A percentile compares a stretch with the other conserved stretches of the same genome.
Evolutionary conservation across 139 green algal genomes (phyloP).

Genomic region (Eudorina sp.): DNA sequence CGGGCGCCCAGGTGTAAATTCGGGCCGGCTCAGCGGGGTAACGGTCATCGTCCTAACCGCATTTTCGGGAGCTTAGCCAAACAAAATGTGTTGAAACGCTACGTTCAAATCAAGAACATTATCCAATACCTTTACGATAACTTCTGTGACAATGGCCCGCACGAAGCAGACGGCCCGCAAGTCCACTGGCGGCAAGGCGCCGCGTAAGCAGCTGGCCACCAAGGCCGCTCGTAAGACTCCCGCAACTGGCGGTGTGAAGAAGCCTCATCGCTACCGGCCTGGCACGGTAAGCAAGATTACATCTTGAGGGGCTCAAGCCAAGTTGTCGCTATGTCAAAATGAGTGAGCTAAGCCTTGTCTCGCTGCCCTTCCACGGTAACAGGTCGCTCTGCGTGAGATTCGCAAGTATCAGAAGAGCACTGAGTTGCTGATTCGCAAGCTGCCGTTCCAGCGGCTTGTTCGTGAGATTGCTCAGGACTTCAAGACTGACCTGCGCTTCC

Average conservation of each 20-base stretch:
- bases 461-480: constrained; percentile 99
- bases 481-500: constrained; percentile 99
- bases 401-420: constrained; percentile 97
- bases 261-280: not conserved
- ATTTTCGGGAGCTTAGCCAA: too few species aligned
- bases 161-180: constrained; percentile 3
- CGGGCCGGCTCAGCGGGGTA: too few species aligned
- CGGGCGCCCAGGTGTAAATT: too few species aligned
- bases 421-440: constrained; percentile 96
- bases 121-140: too few species aligned
- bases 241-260: not conserved
- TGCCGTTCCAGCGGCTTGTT: constrained; percentile 97
- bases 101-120: too few species aligned
- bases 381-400: constrained; percentile 78
- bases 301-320: too few species aligned
- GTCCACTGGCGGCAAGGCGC: constrained; percentile 6
- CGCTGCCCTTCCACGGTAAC: too few species aligned
- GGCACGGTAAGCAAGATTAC: not conserved
- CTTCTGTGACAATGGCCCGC: not conserved
- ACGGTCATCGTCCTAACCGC: too few species aligned
- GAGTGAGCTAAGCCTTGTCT: too few species aligned
- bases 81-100: too few species aligned
- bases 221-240: constrained; percentile 11
- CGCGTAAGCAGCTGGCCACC: constrained; percentile 10
- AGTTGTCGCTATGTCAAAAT: too few species aligned